Conservation (phyloP, 768 basidiomycete genomes). For the Amanita exitialis region DNA sequence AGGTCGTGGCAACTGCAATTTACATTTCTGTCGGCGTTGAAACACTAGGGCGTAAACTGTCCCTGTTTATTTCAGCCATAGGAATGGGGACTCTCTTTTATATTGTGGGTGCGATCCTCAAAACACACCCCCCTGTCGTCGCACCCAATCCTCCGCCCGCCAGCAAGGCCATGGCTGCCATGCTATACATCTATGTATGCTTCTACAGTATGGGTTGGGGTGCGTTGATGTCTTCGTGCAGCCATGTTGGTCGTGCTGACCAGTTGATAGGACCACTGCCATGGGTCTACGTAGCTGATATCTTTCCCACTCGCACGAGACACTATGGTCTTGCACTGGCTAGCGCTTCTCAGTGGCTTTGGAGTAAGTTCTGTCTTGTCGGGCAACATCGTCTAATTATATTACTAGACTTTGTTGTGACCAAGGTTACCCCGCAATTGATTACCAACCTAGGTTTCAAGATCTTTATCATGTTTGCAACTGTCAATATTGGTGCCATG, state of each 20-base stretch:
- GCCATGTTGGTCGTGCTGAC: slow-evolving; percentile 18
- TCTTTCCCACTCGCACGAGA: slow-evolving; percentile 79
- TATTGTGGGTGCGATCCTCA: slow-evolving; percentile 78
- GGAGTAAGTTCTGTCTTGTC: slow-evolving; percentile 35
- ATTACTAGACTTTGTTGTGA: slow-evolving; percentile 52
- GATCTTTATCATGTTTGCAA: slow-evolving; percentile 68
- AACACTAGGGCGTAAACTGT: slow-evolving; percentile 55
- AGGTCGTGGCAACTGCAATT: slow-evolving; percentile 53
- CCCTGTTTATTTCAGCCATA: slow-evolving; percentile 61
- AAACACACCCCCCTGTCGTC: slow-evolving; percentile 54
- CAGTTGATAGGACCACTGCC: slow-evolving; percentile 26
- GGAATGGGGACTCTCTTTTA: slow-evolving; percentile 78
- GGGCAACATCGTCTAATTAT: background rate
- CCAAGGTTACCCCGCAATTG: slow-evolving; percentile 61
- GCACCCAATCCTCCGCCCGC: slow-evolving; percentile 37
- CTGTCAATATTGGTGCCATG: slow-evolving; percentile 68
- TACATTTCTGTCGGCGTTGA: slow-evolving; percentile 66
- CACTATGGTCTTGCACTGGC: slow-evolving; percentile 73
- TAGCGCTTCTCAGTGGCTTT: slow-evolving; percentile 76
- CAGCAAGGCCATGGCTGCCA: slow-evolving; percentile 75
- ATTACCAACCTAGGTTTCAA: slow-evolving; percentile 57
- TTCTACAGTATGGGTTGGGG: slow-evolving; percentile 90
- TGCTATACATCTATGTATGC: slow-evolving; percentile 81
- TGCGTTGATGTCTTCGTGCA: slow-evolving; percentile 9
- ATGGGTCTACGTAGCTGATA: slow-evolving; percentile 68